phyloP scores from a whole-genome alignment of 2,329 filamentous ascomycete genomes.

The Sporothrix curviconia region DNA sequence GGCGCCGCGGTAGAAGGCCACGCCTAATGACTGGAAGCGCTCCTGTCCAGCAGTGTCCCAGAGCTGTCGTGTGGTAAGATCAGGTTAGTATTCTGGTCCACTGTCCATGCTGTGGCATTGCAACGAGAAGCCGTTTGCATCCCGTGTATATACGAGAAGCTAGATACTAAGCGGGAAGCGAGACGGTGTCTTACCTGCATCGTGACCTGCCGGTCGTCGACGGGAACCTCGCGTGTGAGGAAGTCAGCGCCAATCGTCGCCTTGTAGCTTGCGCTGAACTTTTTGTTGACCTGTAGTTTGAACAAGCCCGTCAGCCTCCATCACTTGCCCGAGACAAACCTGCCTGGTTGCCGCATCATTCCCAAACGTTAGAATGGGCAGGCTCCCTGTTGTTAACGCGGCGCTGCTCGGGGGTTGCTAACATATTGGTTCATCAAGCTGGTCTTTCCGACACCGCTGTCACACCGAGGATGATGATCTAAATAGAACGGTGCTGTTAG shows the following conservation, averaged over 20 bases:
- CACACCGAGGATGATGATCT: slow-evolving; percentile 99
- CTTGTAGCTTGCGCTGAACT: slow-evolving; percentile 99
- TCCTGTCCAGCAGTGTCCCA: slow-evolving; percentile 98
- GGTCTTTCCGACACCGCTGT: slow-evolving; percentile 98
- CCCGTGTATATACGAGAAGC: too few relatives aligned
- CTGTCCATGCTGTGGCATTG: too few relatives aligned
- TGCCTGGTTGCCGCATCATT: too few relatives aligned
- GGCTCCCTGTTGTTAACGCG: too few relatives aligned
- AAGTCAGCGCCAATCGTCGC: slow-evolving; percentile 98
- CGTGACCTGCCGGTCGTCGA: slow-evolving; percentile 93
- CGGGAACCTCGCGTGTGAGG: slow-evolving; percentile 92
- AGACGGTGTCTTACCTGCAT: slow-evolving; percentile 82
- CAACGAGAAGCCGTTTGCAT: too few relatives aligned
- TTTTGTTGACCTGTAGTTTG: slow-evolving; percentile 84
- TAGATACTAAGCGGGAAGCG: too few relatives aligned
- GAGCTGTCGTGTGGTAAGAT: slow-evolving; percentile 50
- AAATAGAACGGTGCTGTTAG: too few relatives aligned
- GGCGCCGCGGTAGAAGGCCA: slow-evolving; percentile 94
- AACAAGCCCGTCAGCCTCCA: not conserved
- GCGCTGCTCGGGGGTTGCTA: slow-evolving; percentile 37
- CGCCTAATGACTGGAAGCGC: slow-evolving; percentile 92
- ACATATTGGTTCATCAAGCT: slow-evolving; percentile 99
- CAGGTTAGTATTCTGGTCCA: not conserved
- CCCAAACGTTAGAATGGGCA: too few relatives aligned
- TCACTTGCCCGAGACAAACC: too few relatives aligned